Percentiles rank a stretch among this genome's conserved stretches.
Evolutionary conservation across 306 rosid species (phyloP).

Genomic region (Datisca glomerata): DNA sequence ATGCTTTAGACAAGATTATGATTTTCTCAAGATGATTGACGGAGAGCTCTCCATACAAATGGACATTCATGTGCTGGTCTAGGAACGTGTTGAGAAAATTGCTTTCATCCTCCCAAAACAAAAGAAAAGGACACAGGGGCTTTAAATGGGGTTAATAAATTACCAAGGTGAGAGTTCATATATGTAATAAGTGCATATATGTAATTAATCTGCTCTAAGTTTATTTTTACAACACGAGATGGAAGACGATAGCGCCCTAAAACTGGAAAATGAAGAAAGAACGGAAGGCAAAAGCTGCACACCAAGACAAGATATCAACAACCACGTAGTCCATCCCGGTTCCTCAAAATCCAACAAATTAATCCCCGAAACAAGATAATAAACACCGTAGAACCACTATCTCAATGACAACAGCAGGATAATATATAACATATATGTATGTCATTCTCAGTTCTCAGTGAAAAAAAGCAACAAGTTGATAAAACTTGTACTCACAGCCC

Average conservation of each 20-base stretch:
- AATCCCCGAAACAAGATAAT: neutral
- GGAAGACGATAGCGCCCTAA: neutral
- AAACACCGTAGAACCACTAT: no score
- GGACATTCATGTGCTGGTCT: no score
- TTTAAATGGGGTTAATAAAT: no score
- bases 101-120: no score
- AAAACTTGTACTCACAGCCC: slow-evolving; percentile 75
- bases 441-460: no score
- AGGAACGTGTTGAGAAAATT: no score
- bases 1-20: no score
- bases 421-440: neutral
- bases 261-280: neutral
- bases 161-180: neutral
- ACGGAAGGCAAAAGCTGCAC: neutral
- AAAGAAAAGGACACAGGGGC: no score
- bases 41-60: no score
- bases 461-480: neutral
- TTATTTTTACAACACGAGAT: no score
- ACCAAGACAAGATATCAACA: neutral
- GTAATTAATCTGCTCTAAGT: neutral
- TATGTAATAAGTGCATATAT: neutral
- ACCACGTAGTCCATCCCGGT: neutral
- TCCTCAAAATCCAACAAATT: neutral
- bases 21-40: no score
- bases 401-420: neutral